Conservation (phyloP, 106 monocot species). For the Platanthera guangdongensis region DNA sequence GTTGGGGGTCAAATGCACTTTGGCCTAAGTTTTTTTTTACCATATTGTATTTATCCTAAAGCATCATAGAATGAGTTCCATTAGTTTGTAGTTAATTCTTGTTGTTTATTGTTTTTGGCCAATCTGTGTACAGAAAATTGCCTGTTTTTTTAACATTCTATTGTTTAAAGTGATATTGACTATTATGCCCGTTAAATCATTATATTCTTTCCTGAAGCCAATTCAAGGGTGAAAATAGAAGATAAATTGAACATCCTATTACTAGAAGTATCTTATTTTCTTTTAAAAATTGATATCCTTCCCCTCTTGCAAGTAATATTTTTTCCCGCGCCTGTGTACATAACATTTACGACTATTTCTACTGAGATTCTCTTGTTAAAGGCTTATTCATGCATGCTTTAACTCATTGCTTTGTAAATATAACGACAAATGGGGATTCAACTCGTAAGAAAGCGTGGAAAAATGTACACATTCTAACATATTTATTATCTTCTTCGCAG, state of each 20-base stretch:
- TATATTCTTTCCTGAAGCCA: background rate
- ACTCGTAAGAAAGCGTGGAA: background rate
- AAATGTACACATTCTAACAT: background rate
- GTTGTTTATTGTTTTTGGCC: background rate
- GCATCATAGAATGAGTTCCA: background rate
- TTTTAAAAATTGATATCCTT: background rate
- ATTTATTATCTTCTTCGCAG: constrained; percentile 29
- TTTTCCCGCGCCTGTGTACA: background rate
- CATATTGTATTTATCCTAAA: too few relatives aligned
- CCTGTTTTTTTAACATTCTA: background rate
- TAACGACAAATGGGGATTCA: background rate
- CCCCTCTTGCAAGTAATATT: background rate
- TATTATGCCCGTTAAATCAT: background rate
- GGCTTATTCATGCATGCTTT: background rate
- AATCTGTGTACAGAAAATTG: background rate
- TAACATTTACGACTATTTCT: background rate
- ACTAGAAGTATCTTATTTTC: too few relatives aligned
- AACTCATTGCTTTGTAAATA: background rate
- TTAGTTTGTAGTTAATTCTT: background rate
- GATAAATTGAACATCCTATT: background rate
- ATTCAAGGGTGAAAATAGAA: background rate
- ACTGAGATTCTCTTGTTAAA: background rate
- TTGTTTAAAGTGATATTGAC: background rate
- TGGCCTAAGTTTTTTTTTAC: too few relatives aligned
- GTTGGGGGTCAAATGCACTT: too few relatives aligned